Conservation (phyloP, 1,139 yeast species). For the Saccharomyces hybrid region DNA sequence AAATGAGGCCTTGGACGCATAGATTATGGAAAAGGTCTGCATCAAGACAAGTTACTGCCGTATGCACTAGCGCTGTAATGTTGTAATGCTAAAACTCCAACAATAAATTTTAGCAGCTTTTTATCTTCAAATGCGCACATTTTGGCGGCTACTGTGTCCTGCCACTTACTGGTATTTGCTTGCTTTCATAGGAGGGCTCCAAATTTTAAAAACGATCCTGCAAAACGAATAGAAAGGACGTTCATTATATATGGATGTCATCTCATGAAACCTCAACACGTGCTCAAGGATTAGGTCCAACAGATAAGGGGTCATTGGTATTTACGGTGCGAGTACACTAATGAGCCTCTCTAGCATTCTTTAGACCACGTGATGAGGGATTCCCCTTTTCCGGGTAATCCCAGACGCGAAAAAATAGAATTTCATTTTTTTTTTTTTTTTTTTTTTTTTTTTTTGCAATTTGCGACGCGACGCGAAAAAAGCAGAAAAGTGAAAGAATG, state of each 20-base stretch:
- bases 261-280: neutral
- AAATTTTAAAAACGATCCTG: neutral
- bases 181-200: neutral
- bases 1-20: neutral
- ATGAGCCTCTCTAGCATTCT: neutral
- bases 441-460: neutral
- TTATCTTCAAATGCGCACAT: neutral
- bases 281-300: neutral
- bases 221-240: neutral
- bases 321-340: neutral
- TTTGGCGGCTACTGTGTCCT: neutral
- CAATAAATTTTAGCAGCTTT: neutral
- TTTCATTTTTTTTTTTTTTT: neutral
- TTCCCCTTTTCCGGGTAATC: neutral
- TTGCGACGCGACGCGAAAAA: constrained; percentile 1
- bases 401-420: neutral
- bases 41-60: neutral
- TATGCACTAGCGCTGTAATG: neutral
- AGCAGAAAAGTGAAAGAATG: neutral
- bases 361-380: neutral
- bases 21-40: neutral
- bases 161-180: neutral
- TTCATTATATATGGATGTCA: neutral
- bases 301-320: neutral
- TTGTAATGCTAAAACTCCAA: neutral